phyloP scores from a whole-genome alignment of 164 flowering plant genomes.

The Magnolia kwangsiensis region DNA sequence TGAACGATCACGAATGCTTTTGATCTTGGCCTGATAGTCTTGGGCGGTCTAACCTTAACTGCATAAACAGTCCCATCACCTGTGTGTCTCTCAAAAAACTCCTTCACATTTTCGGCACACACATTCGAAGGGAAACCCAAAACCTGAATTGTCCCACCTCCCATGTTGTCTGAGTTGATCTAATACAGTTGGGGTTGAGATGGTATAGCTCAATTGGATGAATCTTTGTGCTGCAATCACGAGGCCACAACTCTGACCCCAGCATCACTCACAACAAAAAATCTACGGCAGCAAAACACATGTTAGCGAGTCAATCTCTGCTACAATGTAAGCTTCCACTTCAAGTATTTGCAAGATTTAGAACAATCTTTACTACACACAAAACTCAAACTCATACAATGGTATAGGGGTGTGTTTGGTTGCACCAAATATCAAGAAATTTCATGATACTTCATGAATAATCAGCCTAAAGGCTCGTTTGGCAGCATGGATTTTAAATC shows the following conservation, averaged over 20 bases:
- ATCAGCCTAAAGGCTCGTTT: not conserved
- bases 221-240: not conserved
- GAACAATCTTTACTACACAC: not conserved
- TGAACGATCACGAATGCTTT: slow-evolving; percentile 59
- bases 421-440: not conserved
- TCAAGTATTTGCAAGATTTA: not conserved
- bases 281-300: not conserved
- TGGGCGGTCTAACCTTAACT: slow-evolving; percentile 37
- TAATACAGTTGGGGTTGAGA: not conserved
- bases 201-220: not conserved
- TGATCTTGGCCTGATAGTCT: slow-evolving; percentile 15
- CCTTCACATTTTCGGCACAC: slow-evolving; percentile 36
- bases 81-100: slow-evolving; percentile 43
- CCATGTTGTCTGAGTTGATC: slow-evolving; percentile 1
- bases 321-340: not conserved
- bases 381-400: too few species aligned
- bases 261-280: not conserved
- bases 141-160: slow-evolving; percentile 53
- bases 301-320: not conserved
- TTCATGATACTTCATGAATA: not conserved
- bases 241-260: not conserved
- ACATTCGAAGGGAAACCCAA: slow-evolving; percentile 48
- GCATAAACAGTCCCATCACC: slow-evolving; percentile 57
- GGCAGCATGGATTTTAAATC: not conserved
- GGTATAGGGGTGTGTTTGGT: not conserved